These are phyloP conservation scores for Solanum tacnaense DNA, from an alignment of 257 asterid species.

Conservation along the genomic window DNA sequence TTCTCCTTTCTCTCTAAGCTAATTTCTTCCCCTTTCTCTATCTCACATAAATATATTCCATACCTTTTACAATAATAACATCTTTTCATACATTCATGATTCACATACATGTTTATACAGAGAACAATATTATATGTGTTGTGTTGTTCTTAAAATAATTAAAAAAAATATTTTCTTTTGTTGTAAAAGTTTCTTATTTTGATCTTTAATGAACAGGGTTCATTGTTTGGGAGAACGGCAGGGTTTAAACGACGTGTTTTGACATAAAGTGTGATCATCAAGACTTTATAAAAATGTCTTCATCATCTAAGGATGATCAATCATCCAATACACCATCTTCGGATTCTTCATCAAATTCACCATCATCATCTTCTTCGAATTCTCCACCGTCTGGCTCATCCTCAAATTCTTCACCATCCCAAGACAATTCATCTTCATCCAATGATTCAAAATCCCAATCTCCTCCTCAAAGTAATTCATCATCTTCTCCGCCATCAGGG, in stretches of 20 bases:
- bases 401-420: not conserved
- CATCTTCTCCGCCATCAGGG: not conserved
- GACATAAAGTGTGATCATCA: not conserved
- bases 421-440: not conserved
- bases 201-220: not conserved
- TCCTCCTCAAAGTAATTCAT: not conserved
- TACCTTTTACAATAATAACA: not conserved
- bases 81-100: not conserved
- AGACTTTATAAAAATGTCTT: not conserved
- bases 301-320: not conserved
- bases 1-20: not conserved
- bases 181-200: not conserved
- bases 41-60: not conserved
- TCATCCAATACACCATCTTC: not conserved
- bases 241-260: not conserved
- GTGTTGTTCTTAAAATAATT: not conserved
- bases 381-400: not conserved
- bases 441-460: not conserved
- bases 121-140: not conserved
- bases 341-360: not conserved
- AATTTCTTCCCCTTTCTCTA: not conserved
- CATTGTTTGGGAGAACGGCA: not conserved
- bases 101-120: not conserved
- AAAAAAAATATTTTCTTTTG: not conserved
- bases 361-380: not conserved